Evolutionary conservation across 2,329 filamentous ascomycete genomes (phyloP), one percentile per base, ranked within the genome.

Genomic region (Setomelanomma holmii): DNA sequence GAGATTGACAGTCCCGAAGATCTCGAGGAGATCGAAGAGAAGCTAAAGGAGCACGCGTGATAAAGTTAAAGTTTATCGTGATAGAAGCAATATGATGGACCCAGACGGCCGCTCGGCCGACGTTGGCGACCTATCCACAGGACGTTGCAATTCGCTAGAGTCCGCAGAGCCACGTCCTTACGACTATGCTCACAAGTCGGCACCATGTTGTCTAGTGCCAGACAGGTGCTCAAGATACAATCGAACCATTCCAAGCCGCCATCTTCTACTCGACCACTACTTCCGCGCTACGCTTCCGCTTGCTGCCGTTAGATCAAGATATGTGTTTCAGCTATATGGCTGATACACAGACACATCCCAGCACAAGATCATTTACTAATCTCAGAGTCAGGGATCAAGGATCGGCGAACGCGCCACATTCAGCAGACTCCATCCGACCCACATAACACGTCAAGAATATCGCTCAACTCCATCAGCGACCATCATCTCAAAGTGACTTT

Each of bases 1-100:
- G 93, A 98, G 75, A 86, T 98, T 42, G 86, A 90, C 63, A 87
- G 84, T 17, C 83, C 84, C 3, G 91, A 96, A 48, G 93, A 97
- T 48, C 72, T 98, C 63, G 86, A 90, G 60, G 87, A 89, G n/a
- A 86, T 98, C 57, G 90, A 93, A 51, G 79, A 84, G 60, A 89
- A 85, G 77, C 75, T 89, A n/a, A 73, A 74, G 58, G 70, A 65
- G 11, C 40, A 36, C n/a, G 4, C 10, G 27, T 30, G 27, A 30
- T 30, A 46, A n/a, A 45, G 12, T n/a, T 20, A n/a, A 38, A 20
- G 14, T 30, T 14, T 30, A 8, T 30, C 27, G 14, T 14, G 27
- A 14, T 14, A 14, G 27, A 30, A 3, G 27, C 27, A 30, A 30
- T 14, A 10, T 30, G 27, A 30, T 14, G 27, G 27, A n/a, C n/a